A percentile compares a stretch with the other conserved stretches of the same genome.
These are phyloP conservation scores for Phoma sp. DNA, from an alignment of 2,329 filamentous ascomycete species.

Conservation along the genomic window DNA sequence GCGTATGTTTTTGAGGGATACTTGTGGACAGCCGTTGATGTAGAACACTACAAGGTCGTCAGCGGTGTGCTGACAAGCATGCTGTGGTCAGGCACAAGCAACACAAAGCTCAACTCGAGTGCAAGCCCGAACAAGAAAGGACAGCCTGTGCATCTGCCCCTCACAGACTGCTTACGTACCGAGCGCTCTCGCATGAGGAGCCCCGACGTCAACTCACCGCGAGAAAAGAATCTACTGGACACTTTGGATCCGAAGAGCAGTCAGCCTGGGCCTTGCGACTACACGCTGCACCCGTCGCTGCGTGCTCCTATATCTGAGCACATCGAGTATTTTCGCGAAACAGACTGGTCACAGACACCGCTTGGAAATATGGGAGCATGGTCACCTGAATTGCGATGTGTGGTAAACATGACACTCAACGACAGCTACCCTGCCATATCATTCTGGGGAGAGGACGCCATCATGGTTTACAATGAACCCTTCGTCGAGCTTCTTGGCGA, in stretches of 20 bases:
- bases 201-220: slow-evolving; percentile 1
- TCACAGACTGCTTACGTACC: not conserved
- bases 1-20: slow-evolving; percentile 34
- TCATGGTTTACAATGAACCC: slow-evolving; percentile 48
- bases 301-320: slow-evolving; percentile 62
- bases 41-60: slow-evolving; percentile 36
- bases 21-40: slow-evolving; percentile 33
- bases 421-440: slow-evolving; percentile 63
- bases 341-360: slow-evolving; percentile 74
- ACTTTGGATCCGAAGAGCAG: not conserved
- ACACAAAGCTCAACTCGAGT: not conserved
- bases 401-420: slow-evolving; percentile 77
- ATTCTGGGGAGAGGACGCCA: slow-evolving; percentile 53
- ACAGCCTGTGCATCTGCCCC: slow-evolving; percentile 52
- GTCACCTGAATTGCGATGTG: slow-evolving; percentile 70
- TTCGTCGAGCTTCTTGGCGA: slow-evolving; percentile 39
- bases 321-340: slow-evolving; percentile 70
- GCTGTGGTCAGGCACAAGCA: slow-evolving; percentile 17
- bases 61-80: slow-evolving; percentile 29
- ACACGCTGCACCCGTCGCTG: slow-evolving; percentile 19
- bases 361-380: slow-evolving; percentile 75
- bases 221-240: not conserved
- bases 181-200: not conserved
- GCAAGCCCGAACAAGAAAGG: slow-evolving; percentile 27
- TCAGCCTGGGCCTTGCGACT: slow-evolving; percentile 23